Percentiles rank a stretch among this genome's conserved stretches.
These are phyloP conservation scores for Apophysomyces trapeziformis DNA, from an alignment of 371 early-diverging fungal species.

Conservation along the genomic window DNA sequence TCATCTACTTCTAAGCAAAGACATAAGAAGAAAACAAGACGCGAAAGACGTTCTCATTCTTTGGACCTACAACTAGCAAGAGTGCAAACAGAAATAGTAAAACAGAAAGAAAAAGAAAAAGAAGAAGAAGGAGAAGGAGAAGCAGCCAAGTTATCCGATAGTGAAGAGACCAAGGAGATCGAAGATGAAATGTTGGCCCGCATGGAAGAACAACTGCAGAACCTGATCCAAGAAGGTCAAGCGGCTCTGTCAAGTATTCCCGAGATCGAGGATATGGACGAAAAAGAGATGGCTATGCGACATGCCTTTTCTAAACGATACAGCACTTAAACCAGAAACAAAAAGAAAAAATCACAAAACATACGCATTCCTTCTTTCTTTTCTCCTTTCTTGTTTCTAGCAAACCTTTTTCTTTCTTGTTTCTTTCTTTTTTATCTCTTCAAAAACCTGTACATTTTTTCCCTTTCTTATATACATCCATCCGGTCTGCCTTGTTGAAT, in stretches of 20 bases:
- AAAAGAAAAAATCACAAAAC: conserved; percentile 34
- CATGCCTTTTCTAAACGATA: conserved; percentile 24
- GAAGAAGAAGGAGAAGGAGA: no score
- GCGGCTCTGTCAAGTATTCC: conserved; percentile 39
- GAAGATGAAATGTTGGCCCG: conserved; percentile 27
- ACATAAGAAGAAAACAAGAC: not conserved
- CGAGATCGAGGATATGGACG: conserved; percentile 29
- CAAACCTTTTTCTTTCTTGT: not conserved
- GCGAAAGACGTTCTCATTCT: conserved; percentile 3
- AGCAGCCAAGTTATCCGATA: no score
- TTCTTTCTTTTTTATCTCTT: not conserved
- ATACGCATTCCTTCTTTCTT: not conserved
- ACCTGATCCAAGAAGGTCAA: conserved; percentile 46
- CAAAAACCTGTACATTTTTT: not conserved
- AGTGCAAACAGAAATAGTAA: not conserved
- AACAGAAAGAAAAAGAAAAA: no score
- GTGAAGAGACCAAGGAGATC: not conserved
- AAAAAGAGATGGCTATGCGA: conserved; percentile 31
- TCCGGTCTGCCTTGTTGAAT: no score
- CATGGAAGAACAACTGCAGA: conserved; percentile 40
- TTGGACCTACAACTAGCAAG: not conserved
- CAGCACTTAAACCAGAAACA: conserved; percentile 32
- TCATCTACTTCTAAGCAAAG: not conserved
- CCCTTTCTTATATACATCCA: no score
- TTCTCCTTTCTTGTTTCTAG: no score